Evolutionary conservation across 208 protist species (phyloP), one percentile per base, ranked within the genome.

Genomic region (Leishmania mexicana): DNA sequence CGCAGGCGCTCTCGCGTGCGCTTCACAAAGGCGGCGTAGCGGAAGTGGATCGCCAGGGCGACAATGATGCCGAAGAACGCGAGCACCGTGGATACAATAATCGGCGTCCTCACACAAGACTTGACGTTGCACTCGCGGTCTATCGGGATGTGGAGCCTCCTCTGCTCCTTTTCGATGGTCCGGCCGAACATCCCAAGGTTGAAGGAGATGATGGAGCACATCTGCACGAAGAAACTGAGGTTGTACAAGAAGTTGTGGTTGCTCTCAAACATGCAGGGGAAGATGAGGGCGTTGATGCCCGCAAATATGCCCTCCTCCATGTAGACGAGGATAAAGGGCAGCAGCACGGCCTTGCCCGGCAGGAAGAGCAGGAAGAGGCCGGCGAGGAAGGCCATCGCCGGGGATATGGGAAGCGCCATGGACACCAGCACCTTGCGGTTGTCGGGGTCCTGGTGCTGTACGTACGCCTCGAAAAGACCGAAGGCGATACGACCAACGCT

Each of bases 241-340:
- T 90, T 94, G 84, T 94, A 94, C 54, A 89, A 85, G 53, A 89
- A 81, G 58, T 81, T 84, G 82, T 90, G 91, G 75, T 92, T 75
- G 54, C 79, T 85, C 70, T 86, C 86, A 70, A 89, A 94, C 47
- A 94, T 45, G 62, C 85, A 87, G 19, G 91, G 89, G 53, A 94
- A 90, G 75, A 93, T 88, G 47, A 94, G 79, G 6, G 91, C 91
- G 79, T 86, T 88, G 73, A 89, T 70, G 58, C 87, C 83, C 75
- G 84, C 84, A 62, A 94, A 94, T 5, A 89, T 80, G 74, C 91
- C 91, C 73, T 93, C 87, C 81, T 93, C 84, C 62, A 94, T 76
- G 87, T 94, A 94, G 42, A 94, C 81, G 40, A 94, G 47, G 45
- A 94, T 88, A 77, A 87, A 93, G 47, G 91, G 91, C 13, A 94